Evolutionary conservation across 352 stramenopile species (phyloP), one percentile per base, ranked within the genome.

Genomic region (Pythium monospermum): DNA sequence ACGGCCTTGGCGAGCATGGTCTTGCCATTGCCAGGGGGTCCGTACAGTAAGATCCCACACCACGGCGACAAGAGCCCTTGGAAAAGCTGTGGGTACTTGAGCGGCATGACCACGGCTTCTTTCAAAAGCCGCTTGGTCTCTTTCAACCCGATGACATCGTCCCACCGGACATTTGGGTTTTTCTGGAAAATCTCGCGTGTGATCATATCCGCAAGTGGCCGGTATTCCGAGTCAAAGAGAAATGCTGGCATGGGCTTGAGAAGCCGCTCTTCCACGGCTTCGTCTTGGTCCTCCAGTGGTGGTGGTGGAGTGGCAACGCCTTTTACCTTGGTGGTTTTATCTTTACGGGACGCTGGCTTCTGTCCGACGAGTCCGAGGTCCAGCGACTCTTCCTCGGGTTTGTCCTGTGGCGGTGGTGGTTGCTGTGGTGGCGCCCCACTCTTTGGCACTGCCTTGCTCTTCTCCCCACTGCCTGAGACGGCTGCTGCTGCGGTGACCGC

Each of bases 81-180:
- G 50, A 98, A 98, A 23, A 98, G 76, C 45, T 98, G 83, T 4
- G 94, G 94, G 52, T 97, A 97, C 69, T 93, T 95, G 37, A 97
- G 70, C 8, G 95, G 95, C 69, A 98, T 93, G 22, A 98, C 91
- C 1, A 98, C 86, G 0, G 93, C 94, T 60, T 98, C 91, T 59
- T 97, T 94, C 15, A 98, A 64, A 21, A 98, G 57, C 18, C 93
- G 69, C 58, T 98, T 98, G 22, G 94, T 96, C 47, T 98, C 88
- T 21, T 77, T 61, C 31, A 96, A 61, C 4, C 81, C 87, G 44
- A 96, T 90, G 28, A 97, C 85, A 43, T 96, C 76, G 50, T 81
- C 71, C 87, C 87, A 97, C n/a, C 75, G 66, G 21, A 94, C 76
- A 43, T 95, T 90, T 13, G 90, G 84, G 49, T 96, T 91, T 53